Evolutionary conservation across 805 yeast genomes (phyloP).

Genomic region (Candida anglica): DNA sequence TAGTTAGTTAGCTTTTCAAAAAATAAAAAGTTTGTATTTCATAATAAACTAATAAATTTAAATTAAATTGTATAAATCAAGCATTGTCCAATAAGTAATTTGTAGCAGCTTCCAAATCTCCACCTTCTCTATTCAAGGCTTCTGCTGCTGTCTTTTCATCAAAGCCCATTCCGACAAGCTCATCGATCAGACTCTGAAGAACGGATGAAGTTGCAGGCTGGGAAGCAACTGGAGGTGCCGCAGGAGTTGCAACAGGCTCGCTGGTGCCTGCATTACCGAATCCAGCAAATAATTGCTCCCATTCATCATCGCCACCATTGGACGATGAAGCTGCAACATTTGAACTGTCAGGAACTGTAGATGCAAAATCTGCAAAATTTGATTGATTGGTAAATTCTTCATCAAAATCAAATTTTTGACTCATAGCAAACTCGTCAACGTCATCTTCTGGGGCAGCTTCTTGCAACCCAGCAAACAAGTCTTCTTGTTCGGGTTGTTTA

Average conservation of each 20-base stretch:
- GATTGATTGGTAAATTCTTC: slow-evolving; percentile 25
- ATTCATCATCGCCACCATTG: slow-evolving; percentile 64
- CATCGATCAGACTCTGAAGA: slow-evolving; percentile 63
- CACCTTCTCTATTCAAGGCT: slow-evolving; percentile 66
- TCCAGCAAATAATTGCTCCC: slow-evolving; percentile 93
- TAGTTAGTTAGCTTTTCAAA: not conserved
- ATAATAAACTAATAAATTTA: not conserved
- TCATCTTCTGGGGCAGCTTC: slow-evolving; percentile 28
- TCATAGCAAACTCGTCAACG: slow-evolving; percentile 23
- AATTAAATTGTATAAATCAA: slow-evolving; percentile 13
- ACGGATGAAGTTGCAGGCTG: slow-evolving; percentile 15
- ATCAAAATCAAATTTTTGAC: slow-evolving; percentile 16
- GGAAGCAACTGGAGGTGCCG: slow-evolving; percentile 3
- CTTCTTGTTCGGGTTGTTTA: slow-evolving; percentile 7
- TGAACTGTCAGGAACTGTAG: slow-evolving; percentile 42
- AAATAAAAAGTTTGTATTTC: not conserved
- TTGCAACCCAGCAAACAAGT: slow-evolving; percentile 37
- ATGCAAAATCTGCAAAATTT: slow-evolving; percentile 9
- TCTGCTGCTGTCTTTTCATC: slow-evolving; percentile 56
- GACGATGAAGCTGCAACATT: slow-evolving; percentile 19
- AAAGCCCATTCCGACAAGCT: slow-evolving; percentile 89
- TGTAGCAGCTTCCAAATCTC: slow-evolving; percentile 85
- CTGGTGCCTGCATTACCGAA: slow-evolving; percentile 50
- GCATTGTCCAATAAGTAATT: slow-evolving; percentile 76
- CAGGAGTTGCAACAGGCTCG: slow-evolving; percentile 12